Evolutionary conservation across 345 rosid genomes (phyloP).

Genomic region (Corymbia maculata): DNA sequence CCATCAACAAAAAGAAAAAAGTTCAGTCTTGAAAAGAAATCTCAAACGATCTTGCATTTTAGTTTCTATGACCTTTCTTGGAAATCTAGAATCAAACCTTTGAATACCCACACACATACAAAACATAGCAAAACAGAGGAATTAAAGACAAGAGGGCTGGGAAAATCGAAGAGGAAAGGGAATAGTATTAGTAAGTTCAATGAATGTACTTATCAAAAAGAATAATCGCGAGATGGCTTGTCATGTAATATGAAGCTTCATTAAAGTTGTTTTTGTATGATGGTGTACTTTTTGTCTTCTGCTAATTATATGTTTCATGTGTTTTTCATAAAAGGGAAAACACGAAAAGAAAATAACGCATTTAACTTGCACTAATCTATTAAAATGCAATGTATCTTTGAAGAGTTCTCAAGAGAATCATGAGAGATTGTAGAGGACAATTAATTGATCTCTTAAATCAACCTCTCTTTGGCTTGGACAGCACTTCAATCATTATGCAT

Average conservation of each 20-base stretch:
- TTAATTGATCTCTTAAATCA: too few species aligned
- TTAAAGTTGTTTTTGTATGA: background rate
- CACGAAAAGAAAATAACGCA: too few species aligned
- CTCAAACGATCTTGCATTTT: too few species aligned
- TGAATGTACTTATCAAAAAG: background rate
- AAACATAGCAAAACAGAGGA: background rate
- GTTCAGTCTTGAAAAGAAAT: too few species aligned
- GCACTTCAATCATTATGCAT: too few species aligned
- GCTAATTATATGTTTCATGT: too few species aligned
- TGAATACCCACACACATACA: background rate
- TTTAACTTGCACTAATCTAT: background rate
- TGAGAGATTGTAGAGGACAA: background rate
- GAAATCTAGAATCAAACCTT: too few species aligned
- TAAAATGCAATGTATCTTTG: background rate
- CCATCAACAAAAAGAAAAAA: too few species aligned
- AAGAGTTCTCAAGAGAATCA: background rate
- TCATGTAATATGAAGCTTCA: background rate
- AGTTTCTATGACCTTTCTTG: background rate
- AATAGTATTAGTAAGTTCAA: background rate
- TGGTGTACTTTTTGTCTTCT: background rate
- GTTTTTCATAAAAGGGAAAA: background rate
- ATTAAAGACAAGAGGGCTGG: background rate
- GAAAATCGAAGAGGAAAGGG: background rate
- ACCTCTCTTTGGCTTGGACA: too few species aligned
- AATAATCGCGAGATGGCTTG: background rate